phyloP scores from a whole-genome alignment of 2,329 filamentous ascomycete genomes.

The Tolypocladium amazonense region DNA sequence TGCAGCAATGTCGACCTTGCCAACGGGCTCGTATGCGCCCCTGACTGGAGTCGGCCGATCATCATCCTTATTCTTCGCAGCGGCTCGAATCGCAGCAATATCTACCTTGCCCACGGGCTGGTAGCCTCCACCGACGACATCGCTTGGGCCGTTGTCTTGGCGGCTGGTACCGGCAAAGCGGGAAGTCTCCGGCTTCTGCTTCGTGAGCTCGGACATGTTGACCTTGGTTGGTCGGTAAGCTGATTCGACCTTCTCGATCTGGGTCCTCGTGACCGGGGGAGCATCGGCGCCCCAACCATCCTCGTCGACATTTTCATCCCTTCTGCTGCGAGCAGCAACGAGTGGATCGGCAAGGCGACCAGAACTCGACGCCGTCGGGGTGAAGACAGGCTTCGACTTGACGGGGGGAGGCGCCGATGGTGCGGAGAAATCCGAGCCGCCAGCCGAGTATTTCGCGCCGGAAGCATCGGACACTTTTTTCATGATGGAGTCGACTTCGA shows the following conservation, averaged over 20 bases:
- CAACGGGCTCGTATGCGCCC: conserved; percentile 86
- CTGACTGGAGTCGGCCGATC: conserved; percentile 79
- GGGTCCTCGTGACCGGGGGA: conserved; percentile 74
- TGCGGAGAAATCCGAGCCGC: conserved; percentile 43
- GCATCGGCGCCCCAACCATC: conserved; percentile 96
- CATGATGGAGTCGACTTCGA: conserved; percentile 78
- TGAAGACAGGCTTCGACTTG: conserved; percentile 86
- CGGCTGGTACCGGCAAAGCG: conserved; percentile 39
- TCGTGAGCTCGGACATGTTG: conserved; percentile 76
- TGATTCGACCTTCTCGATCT: conserved; percentile 83
- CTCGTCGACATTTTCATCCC: conserved; percentile 52
- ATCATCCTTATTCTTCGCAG: conserved; percentile 58
- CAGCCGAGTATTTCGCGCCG: conserved; percentile 82
- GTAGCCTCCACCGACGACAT: conserved; percentile 77
- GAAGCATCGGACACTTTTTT: conserved; percentile 93
- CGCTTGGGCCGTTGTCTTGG: conserved; percentile 33
- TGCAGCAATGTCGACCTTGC: conserved; percentile 93
- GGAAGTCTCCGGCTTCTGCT: conserved; percentile 59
- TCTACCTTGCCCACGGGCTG: conserved; percentile 97
- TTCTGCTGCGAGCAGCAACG: conserved; percentile 52
- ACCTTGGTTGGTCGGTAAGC: conserved; percentile 96
- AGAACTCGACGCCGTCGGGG: conserved; percentile 52
- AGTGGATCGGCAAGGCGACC: conserved; percentile 54
- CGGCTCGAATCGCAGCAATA: conserved; percentile 78
- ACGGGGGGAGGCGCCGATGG: conserved; percentile 54